Conservation (phyloP, 192 early-diverging fungal genomes). For the Phlyctochytrium arcticum region DNA sequence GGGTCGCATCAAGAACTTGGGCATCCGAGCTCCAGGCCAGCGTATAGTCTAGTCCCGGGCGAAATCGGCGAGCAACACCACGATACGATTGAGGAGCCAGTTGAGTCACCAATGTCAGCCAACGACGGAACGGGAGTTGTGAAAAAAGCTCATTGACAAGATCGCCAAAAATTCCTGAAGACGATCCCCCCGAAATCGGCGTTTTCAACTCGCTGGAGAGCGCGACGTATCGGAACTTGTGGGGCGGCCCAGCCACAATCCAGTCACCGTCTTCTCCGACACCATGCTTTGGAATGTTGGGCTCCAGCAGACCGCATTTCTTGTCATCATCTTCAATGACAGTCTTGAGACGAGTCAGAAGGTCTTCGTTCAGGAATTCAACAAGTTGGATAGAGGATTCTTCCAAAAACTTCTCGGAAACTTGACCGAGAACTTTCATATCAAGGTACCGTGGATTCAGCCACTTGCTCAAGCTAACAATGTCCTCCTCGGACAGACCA, state of each 20-base stretch:
- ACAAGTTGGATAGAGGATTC: slow-evolving; percentile 65
- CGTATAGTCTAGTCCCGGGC: slow-evolving; percentile 78
- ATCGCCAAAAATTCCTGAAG: slow-evolving; percentile 27
- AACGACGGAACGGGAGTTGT: slow-evolving; percentile 54
- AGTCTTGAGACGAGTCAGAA: slow-evolving; percentile 31
- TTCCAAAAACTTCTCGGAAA: slow-evolving; percentile 61
- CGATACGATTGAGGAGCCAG: slow-evolving; percentile 41
- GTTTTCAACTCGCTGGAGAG: slow-evolving; percentile 27
- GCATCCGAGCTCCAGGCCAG: slow-evolving; percentile 55
- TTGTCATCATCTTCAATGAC: slow-evolving; percentile 40
- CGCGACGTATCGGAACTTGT: slow-evolving; percentile 59
- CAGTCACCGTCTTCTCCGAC: slow-evolving; percentile 54
- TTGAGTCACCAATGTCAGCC: slow-evolving; percentile 55
- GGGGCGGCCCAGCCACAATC: slow-evolving; percentile 59
- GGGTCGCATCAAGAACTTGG: slow-evolving; percentile 61
- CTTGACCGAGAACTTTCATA: slow-evolving; percentile 39
- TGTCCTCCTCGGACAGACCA: slow-evolving; percentile 44
- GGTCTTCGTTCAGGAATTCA: slow-evolving; percentile 51
- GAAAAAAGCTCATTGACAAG: slow-evolving; percentile 48
- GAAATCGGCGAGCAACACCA: slow-evolving; percentile 64
- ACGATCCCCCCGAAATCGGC: background rate
- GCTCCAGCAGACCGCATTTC: slow-evolving; percentile 36
- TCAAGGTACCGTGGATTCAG: slow-evolving; percentile 67
- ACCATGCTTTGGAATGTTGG: slow-evolving; percentile 47
- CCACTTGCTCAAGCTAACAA: slow-evolving; percentile 42